Evolutionary conservation across 306 rosid species (phyloP), one percentile per base, ranked within the genome.

Genomic region (Gastrolobium villosum): DNA sequence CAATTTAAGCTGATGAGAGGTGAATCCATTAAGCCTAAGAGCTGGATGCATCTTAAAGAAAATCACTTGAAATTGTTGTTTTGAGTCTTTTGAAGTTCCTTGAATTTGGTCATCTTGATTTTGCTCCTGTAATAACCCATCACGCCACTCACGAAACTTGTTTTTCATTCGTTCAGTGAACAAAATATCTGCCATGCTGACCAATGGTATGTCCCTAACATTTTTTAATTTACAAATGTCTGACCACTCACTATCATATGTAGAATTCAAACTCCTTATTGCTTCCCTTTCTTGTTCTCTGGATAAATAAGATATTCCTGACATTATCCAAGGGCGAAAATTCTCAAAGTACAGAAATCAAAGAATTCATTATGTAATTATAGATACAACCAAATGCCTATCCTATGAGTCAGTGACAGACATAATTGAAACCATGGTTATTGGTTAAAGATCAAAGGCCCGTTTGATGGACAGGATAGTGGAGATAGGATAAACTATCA

Each of bases 281-380:
- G 92, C 98, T 83, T 90, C 86, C 50, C 34, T 80, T 87, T 95
- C 99, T 87, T 95, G 97, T 74, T 84, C 89, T 89, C 87, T 91
- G 85, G 99, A 93, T 84, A 95, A 85, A 93, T 95, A 93, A 86
- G 98, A 92, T 87, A 95, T 93, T 84, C 99, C 99, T 95, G 98
- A 82, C 86, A 93, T 88, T 88, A 85, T 69, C 83, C 88, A 86
- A 79, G 84, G 84, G 54, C 79, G 78, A 72, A 83, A 93, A 46
- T 68, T 88, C 88, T 85, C 85, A 86, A 85, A 89, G 86, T 61
- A 72, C 54, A 65, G 81, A 70, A 73, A 79, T 31, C 55, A 31
- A 52, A 32, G 30, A 43, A 49, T 40, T 48, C 50, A 36, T 37
- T 67, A 67, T 67, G 72, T 28, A 75, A 71, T 73, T 41, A 74